A percentile compares a stretch with the other conserved stretches of the same genome.
phyloP scores from a whole-genome alignment of 148 eudicot genomes.

The Pharnaceum exiguum region DNA sequence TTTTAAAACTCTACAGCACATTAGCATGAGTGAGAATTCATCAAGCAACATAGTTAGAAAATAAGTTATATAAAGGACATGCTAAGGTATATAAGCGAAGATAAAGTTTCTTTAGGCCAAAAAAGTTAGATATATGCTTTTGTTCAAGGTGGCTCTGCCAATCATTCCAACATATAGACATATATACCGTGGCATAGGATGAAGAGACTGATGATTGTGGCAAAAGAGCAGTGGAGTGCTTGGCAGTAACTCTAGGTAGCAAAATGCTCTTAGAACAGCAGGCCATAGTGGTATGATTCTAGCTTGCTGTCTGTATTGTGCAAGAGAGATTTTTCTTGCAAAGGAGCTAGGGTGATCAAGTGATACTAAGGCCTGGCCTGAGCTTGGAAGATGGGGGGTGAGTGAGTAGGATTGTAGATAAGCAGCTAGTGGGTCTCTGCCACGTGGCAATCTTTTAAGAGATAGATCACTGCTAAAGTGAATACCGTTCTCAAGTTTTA shows the following conservation, averaged over 20 bases:
- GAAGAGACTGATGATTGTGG: slow-evolving; percentile 42
- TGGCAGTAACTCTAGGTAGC: slow-evolving; percentile 58
- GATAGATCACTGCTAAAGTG: slow-evolving; percentile 31
- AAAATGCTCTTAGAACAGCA: slow-evolving; percentile 58
- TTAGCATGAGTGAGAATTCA: background rate
- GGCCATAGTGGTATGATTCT: slow-evolving; percentile 78
- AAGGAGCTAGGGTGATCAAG: background rate
- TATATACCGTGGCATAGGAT: slow-evolving; percentile 59
- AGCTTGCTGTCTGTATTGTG: background rate
- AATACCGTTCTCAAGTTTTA: slow-evolving; percentile 39
- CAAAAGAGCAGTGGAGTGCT: slow-evolving; percentile 50
- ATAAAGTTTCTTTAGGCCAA: background rate
- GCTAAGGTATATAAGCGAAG: too few relatives aligned
- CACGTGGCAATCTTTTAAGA: slow-evolving; percentile 50
- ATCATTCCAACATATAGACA: too few relatives aligned
- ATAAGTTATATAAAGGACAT: background rate
- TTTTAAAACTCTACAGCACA: slow-evolving; percentile 56
- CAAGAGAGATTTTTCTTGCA: background rate
- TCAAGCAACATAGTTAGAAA: background rate
- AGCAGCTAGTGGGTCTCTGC: slow-evolving; percentile 48
- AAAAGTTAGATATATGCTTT: background rate
- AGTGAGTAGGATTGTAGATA: slow-evolving; percentile 43
- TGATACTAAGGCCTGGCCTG: slow-evolving; percentile 8
- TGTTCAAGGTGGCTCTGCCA: background rate
- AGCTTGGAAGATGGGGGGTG: background rate